Evolutionary conservation across 2,329 filamentous ascomycete genomes (phyloP).

Genomic region (Aspergillus novoparasiticus): DNA sequence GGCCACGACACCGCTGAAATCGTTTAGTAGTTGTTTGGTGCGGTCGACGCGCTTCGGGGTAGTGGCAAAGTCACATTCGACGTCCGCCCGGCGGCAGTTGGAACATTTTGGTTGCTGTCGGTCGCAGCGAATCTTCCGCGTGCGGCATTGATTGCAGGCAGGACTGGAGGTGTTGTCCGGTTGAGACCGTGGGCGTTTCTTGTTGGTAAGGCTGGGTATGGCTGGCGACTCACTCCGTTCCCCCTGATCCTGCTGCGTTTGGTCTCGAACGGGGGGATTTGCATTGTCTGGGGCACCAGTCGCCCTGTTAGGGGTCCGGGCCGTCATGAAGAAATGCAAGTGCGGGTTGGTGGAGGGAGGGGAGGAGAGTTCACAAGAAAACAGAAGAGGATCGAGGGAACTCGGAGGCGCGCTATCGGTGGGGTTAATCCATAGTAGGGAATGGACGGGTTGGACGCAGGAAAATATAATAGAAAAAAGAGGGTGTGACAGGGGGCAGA

Average conservation of each 20-base stretch:
- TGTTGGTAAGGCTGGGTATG: not conserved
- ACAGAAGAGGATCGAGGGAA: not conserved
- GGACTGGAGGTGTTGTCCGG: not conserved
- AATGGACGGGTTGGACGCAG: not conserved
- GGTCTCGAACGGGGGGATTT: not conserved
- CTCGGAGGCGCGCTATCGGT: not conserved
- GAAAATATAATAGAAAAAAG: not conserved
- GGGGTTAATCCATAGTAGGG: not conserved
- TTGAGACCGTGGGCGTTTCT: not conserved
- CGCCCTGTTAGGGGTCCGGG: not conserved
- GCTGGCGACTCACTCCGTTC: not conserved
- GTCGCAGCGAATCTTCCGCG: slow-evolving; percentile 2
- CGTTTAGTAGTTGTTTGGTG: not conserved
- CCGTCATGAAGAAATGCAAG: not conserved
- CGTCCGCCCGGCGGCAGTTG: not conserved
- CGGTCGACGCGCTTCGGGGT: not conserved
- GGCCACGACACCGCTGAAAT: not conserved
- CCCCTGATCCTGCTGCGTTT: not conserved
- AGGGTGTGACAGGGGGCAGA: not conserved
- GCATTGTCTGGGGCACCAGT: not conserved
- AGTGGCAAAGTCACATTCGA: slow-evolving; percentile 2
- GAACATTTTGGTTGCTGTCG: slow-evolving; percentile 3
- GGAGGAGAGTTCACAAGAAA: not conserved
- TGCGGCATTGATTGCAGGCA: not conserved
- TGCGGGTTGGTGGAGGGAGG: not conserved